phyloP scores from a whole-genome alignment of 768 basidiomycete genomes.

The Phylloporus arenicola region DNA sequence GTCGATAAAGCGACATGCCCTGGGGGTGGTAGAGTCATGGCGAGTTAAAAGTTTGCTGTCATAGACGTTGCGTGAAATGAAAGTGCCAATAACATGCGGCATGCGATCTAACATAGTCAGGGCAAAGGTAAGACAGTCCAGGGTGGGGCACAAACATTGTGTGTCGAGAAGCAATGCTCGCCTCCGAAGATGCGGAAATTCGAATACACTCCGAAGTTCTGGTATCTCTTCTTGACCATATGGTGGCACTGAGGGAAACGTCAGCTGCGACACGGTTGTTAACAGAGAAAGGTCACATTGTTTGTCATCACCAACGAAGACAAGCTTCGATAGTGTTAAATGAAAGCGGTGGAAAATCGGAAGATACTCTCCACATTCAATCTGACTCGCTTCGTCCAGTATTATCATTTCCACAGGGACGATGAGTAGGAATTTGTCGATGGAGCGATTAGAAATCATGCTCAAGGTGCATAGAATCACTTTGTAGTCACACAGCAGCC shows the following conservation, averaged over 20 bases:
- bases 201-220: conserved; percentile 71
- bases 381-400: conserved; percentile 46
- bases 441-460: conserved; percentile 36
- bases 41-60: conserved; percentile 49
- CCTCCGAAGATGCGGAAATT: conserved; percentile 51
- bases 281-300: conserved; percentile 26
- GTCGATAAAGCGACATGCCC: conserved; percentile 37
- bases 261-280: not conserved
- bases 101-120: conserved; percentile 57
- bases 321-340: conserved; percentile 28
- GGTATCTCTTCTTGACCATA: conserved; percentile 66
- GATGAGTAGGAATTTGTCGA: conserved; percentile 15
- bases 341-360: conserved; percentile 29
- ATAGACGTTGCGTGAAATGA: conserved; percentile 68
- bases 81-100: conserved; percentile 67
- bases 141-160: conserved; percentile 51
- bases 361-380: conserved; percentile 38
- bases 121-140: not conserved
- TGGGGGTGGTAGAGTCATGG: conserved; percentile 38
- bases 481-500: conserved; percentile 25
- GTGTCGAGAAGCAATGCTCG: conserved; percentile 54
- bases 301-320: conserved; percentile 38
- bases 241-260: conserved; percentile 55
- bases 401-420: conserved; percentile 36
- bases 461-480: conserved; percentile 45